Evolutionary conservation across 1,284 basidiomycete species (phyloP).

Genomic region (Leccinum angustisporum): DNA sequence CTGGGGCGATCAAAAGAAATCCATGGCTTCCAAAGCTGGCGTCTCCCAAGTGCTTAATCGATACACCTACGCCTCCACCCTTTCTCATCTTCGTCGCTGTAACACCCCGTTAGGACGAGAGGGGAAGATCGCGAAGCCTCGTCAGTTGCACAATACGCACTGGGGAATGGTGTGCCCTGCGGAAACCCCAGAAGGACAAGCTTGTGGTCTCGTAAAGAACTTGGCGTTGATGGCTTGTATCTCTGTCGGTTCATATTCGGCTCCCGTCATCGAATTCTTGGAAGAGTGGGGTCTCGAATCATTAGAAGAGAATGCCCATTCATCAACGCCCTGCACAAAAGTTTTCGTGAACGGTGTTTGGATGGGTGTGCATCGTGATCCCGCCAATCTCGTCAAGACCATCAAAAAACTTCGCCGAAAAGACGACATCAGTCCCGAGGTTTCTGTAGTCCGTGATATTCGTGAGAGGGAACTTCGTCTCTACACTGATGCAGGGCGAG

Average conservation of each 20-base stretch:
- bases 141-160: constrained; percentile 98
- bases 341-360: constrained; percentile 99
- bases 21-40: constrained; percentile 96
- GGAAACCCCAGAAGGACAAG: constrained; percentile 99
- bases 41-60: constrained; percentile 99
- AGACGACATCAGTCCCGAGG: constrained; percentile 95
- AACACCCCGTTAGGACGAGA: constrained; percentile 98
- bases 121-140: constrained; percentile 99
- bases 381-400: constrained; percentile 89
- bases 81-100: constrained; percentile 96
- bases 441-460: constrained; percentile 96
- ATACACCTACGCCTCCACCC: constrained; percentile 97
- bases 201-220: constrained; percentile 99
- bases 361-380: constrained; percentile 99
- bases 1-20: constrained; percentile 99
- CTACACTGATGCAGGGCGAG: constrained; percentile 96
- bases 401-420: constrained; percentile 91
- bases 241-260: constrained; percentile 94
- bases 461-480: constrained; percentile 92
- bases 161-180: constrained; percentile 99
- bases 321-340: constrained; percentile 84
- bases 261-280: constrained; percentile 97
- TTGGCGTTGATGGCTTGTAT: constrained; percentile 97
- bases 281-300: constrained; percentile 98
- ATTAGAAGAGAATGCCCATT: constrained; percentile 86